A percentile compares a stretch with the other conserved stretches of the same genome.
Conservation (phyloP, 768 basidiomycete species). For the Holtermanniella nyarrowii region DNA sequence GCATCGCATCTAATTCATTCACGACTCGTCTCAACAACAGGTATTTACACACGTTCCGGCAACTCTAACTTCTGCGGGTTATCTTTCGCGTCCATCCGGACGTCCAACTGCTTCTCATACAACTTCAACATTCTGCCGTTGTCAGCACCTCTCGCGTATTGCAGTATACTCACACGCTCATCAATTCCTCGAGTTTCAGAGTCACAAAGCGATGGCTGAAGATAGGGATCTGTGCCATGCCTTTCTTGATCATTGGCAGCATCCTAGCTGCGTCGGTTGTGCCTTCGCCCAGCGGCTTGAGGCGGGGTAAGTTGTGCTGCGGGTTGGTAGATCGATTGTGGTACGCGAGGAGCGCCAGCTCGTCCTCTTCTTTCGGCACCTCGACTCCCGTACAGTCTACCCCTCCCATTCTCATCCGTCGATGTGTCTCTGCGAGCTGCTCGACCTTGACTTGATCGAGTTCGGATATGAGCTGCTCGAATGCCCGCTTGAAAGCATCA, state of each 20-base stretch:
- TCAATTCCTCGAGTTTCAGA: constrained; percentile 29
- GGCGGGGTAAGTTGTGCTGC: constrained; percentile 2
- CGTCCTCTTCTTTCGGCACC: neutral
- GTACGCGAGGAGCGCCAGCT: constrained; percentile 12
- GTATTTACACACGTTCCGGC: too few species aligned
- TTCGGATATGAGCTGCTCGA: constrained; percentile 18
- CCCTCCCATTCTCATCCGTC: neutral
- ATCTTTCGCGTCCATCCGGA: neutral
- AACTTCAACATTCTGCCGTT: constrained; percentile 22
- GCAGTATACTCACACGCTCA: constrained; percentile 19
- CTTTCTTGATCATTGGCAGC: constrained; percentile 19
- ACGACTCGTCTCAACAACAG: neutral
- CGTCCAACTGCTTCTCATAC: constrained; percentile 29
- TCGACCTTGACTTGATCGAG: constrained; percentile 12
- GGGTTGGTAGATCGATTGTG: constrained; percentile 7
- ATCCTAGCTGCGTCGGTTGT: constrained; percentile 23
- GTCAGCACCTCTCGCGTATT: constrained; percentile 1
- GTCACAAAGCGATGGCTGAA: constrained; percentile 34
- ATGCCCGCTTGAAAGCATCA: constrained; percentile 15
- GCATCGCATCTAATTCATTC: too few species aligned
- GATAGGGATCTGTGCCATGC: constrained; percentile 16
- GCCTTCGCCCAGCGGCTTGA: constrained; percentile 25
- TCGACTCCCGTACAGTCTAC: neutral
- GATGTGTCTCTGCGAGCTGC: neutral
- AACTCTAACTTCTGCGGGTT: too few species aligned